phyloP scores from a whole-genome alignment of 371 early-diverging fungal species.

The Fennellomyces sp. region DNA sequence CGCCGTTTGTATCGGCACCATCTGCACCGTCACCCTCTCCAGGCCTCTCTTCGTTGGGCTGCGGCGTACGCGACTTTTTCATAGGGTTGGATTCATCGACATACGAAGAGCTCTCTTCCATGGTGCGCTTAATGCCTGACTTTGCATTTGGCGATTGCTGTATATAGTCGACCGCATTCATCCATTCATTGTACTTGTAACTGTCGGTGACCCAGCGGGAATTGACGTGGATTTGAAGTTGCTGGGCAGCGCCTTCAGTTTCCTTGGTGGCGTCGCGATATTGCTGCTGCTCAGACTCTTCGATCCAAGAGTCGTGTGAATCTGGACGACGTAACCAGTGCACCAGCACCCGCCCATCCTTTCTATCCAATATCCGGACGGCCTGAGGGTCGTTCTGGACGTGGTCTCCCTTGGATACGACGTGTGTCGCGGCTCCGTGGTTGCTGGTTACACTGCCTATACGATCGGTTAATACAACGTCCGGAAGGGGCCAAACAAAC shows the following conservation, averaged over 20 bases:
- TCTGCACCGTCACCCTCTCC: conserved; percentile 11
- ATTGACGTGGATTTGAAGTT: conserved; percentile 64
- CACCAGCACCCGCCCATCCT: conserved; percentile 49
- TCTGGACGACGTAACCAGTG: conserved; percentile 80
- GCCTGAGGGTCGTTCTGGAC: conserved; percentile 32
- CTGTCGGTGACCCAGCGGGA: conserved; percentile 76
- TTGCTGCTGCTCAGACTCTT: conserved; percentile 40
- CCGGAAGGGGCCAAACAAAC: not conserved
- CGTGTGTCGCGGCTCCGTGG: conserved; percentile 57
- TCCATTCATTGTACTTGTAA: conserved; percentile 73
- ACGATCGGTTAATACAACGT: not conserved
- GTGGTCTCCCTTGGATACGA: conserved; percentile 43
- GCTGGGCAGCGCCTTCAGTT: conserved; percentile 23
- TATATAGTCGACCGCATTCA: conserved; percentile 69
- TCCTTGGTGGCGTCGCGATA: conserved; percentile 5
- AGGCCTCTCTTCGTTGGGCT: conserved; percentile 9
- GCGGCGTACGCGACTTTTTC: conserved; percentile 17
- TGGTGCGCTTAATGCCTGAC: conserved; percentile 18
- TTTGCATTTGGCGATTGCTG: conserved; percentile 19
- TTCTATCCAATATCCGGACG: conserved; percentile 33
- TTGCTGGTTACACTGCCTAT: not conserved
- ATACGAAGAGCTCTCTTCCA: conserved; percentile 20
- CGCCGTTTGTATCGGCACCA: not conserved
- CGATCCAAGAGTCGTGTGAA: conserved; percentile 72
- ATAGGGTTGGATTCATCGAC: conserved; percentile 7